Evolutionary conservation across 495 filamentous ascomycete species (phyloP), one percentile per base, ranked within the genome.

Genomic region (Rhypophila decipiens): DNA sequence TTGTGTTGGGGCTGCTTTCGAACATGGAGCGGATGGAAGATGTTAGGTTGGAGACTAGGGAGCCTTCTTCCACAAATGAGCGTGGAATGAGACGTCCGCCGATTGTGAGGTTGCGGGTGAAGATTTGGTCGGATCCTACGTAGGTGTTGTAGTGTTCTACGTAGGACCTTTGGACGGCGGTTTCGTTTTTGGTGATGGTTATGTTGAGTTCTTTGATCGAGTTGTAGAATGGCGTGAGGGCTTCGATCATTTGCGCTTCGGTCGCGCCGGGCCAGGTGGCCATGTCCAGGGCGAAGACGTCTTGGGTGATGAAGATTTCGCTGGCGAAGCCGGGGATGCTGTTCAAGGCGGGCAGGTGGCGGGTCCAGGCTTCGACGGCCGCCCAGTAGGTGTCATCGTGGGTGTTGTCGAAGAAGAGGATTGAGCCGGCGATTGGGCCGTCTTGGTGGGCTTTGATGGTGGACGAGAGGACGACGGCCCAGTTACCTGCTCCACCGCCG

Each of bases 401-500:
- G 31, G 59, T 50, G 17, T 56, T 50, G 19, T 39, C 27, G 20
- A 58, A 41, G 13, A 24, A 22, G 1, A 64, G 24, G 1, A 10
- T 12, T 5, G 44, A 55, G 11, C 60, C 52, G 4, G 48, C 56
- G 2, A 59, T 39, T 17, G 29, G 36, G 4, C 51, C 49, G 17
- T 62, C 60, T 0, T 34, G 39, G 40, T 74, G 57, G 1, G 65
- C 59, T 47, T 67, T 70, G 8, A 60, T 53, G 0, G 75, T 80
- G 55, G 73, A 51, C 17, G 66, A 70, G 39, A 64, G 51, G 1
- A 80, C 76, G 10, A 78, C 69, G n/a, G 66, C 77, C 41, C 69
- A 81, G 13, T 64, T 79, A 18, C 77, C 74, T 13, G 63, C 69
- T 10, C 79, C 80, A 9, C 80, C 79, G 18, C 79, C 80, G 27